Base-by-base conservation (phyloP, 2,329 filamentous ascomycete species). In the Dothideomycetes sp. region DNA sequence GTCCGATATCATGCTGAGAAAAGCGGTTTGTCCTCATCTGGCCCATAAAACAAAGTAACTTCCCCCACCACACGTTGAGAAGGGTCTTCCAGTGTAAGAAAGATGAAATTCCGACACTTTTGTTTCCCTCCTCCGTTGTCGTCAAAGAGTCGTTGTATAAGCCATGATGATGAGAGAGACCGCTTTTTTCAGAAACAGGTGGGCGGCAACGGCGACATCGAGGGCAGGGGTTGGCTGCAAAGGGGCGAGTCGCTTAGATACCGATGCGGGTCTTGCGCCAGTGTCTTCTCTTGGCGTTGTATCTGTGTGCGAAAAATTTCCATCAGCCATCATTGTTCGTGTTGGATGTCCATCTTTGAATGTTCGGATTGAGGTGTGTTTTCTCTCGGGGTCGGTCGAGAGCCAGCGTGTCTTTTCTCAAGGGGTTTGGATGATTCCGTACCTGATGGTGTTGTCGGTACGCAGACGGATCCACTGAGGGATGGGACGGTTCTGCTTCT, bases 401-500 rank as follows among this genome's bases (percentile, higher is more conserved):
- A 17, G 13, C n/a, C 8, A 17, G 9, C 18, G 29, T 31, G 29
- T 31, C 24, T 19, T n/a, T 19, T 30, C 7, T 17, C 18, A n/a
- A 30, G n/a, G n/a, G 11, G 18, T 24, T 31, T 28, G 19, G 18
- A 24, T 7, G 28, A 23, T 16, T 24, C 15, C 82, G 73, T 86
- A 98, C 91, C 89, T 84, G 76, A 98, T 95, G 73, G 88, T 95
- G 82, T 98, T 98, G 72, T 81, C 83, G 63, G 91, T 96, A 70
- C 89, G 83, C 65, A 98, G 81, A 68, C 91, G 84, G 69, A 98
- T 96, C 91, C 91, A 98, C 79, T 98, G 91, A 56, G 91, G 91
- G 69, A 98, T 95, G 61, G 91, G 91, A 69, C 91, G 84, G 83
- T 98, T 98, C 79, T 96, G 89, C 82, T 94, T 96, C 80, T 96